A percentile compares a stretch with the other conserved stretches of the same genome.
phyloP scores from a whole-genome alignment of 2,329 filamentous ascomycete species.

The Chaetomium globosum region DNA sequence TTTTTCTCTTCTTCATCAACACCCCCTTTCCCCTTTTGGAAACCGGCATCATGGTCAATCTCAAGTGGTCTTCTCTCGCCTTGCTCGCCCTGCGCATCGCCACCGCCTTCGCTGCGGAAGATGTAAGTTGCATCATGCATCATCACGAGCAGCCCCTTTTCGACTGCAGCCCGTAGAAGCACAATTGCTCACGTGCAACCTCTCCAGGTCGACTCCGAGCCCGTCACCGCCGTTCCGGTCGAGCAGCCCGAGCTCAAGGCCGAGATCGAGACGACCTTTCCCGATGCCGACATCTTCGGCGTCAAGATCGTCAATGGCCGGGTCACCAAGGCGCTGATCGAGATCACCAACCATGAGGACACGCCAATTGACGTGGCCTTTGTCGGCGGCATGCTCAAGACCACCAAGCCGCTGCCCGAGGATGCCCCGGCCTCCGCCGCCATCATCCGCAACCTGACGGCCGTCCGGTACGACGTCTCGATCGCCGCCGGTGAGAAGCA shows the following conservation, averaged over 20 bases:
- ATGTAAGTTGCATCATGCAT: slow-evolving; percentile 52
- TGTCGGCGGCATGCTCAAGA: slow-evolving; percentile 72
- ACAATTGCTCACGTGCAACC: slow-evolving; percentile 18
- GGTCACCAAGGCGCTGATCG: slow-evolving; percentile 78
- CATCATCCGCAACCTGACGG: slow-evolving; percentile 83
- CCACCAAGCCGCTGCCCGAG: slow-evolving; percentile 56
- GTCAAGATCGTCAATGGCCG: slow-evolving; percentile 94
- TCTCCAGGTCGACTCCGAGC: slow-evolving; percentile 33
- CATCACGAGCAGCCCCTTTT: slow-evolving; percentile 10
- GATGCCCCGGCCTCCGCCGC: slow-evolving; percentile 51
- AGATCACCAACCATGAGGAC: slow-evolving; percentile 82
- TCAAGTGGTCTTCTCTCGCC: slow-evolving; percentile 72
- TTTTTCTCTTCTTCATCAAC: slow-evolving; percentile 24
- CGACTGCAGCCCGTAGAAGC: background rate
- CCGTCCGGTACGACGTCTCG: slow-evolving; percentile 70
- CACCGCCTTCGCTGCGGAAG: slow-evolving; percentile 63
- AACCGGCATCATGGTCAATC: slow-evolving; percentile 65
- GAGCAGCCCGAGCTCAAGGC: slow-evolving; percentile 59
- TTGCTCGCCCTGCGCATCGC: slow-evolving; percentile 71
- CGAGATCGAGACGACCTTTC: slow-evolving; percentile 64
- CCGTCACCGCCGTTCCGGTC: slow-evolving; percentile 31
- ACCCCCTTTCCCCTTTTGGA: slow-evolving; percentile 24
- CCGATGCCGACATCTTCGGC: slow-evolving; percentile 81
- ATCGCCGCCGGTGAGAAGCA: slow-evolving; percentile 76
- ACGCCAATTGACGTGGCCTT: slow-evolving; percentile 74